Conservation (phyloP, 192 early-diverging fungal species). For the Coemansia sp. region DNA sequence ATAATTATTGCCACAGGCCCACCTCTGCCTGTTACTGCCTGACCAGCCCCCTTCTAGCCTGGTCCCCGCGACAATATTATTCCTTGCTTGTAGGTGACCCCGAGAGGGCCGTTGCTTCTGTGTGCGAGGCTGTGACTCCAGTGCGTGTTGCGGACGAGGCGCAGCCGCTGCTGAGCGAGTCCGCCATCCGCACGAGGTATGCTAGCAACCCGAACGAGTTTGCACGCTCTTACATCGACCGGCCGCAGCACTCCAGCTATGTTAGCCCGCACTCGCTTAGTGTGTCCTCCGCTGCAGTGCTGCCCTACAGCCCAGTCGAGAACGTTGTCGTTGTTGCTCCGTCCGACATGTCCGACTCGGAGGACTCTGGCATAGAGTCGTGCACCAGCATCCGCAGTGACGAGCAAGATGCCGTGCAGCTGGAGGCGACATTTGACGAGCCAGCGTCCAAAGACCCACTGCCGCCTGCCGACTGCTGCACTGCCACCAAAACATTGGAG, state of each 20-base stretch:
- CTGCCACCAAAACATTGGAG: not conserved
- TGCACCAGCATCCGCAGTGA: constrained; percentile 2
- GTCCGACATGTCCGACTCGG: constrained; percentile 30
- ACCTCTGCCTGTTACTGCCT: no score
- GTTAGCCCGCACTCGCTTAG: constrained; percentile 8
- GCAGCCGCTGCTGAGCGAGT: constrained; percentile 47
- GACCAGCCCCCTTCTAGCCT: no score
- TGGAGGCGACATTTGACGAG: not conserved
- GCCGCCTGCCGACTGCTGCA: not conserved
- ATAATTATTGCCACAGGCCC: no score
- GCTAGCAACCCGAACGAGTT: constrained; percentile 38
- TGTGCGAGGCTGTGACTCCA: not conserved
- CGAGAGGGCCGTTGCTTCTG: not conserved
- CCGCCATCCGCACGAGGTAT: constrained; percentile 46
- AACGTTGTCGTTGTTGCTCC: constrained; percentile 21
- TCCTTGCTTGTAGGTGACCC: constrained; percentile 1
- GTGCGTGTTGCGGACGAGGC: constrained; percentile 15
- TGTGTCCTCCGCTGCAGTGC: not conserved
- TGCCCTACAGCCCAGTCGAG: constrained; percentile 18
- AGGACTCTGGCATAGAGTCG: constrained; percentile 39
- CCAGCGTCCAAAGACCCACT: not conserved
- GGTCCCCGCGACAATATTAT: no score
- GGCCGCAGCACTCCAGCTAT: constrained; percentile 10
- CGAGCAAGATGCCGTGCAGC: not conserved
- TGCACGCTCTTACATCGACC: constrained; percentile 43